Evolutionary conservation across 306 rosid species (phyloP).

Genomic region (Dalbergia oliveri): DNA sequence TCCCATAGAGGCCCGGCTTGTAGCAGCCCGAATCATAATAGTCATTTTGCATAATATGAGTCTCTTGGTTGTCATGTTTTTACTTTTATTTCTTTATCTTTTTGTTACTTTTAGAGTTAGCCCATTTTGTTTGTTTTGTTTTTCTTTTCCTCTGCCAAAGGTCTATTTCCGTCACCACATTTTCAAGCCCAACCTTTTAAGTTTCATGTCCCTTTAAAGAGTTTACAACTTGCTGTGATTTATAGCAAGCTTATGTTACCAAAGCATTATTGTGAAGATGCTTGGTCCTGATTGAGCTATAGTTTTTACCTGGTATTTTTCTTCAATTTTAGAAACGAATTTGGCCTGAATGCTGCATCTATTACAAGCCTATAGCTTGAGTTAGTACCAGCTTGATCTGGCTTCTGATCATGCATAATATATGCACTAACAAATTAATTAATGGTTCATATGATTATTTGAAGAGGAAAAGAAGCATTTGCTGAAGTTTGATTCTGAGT

Average conservation of each 20-base stretch:
- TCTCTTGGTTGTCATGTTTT: too few relatives aligned
- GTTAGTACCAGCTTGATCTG: constrained; percentile 13
- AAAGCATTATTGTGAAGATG: constrained; percentile 1
- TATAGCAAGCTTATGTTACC: constrained; percentile 11
- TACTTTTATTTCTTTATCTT: too few relatives aligned
- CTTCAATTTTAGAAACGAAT: neutral
- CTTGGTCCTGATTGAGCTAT: constrained; percentile 10
- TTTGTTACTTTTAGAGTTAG: too few relatives aligned
- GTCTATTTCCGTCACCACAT: too few relatives aligned
- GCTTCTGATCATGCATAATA: constrained; percentile 4
- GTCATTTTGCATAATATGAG: too few relatives aligned
- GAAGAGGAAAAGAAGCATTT: neutral
- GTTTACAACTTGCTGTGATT: constrained; percentile 12
- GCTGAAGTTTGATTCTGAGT: constrained; percentile 14
- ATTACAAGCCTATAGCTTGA: neutral
- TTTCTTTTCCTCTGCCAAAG: too few relatives aligned
- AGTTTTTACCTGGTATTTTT: constrained; percentile 22
- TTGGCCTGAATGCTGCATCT: constrained; percentile 3
- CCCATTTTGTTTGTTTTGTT: too few relatives aligned
- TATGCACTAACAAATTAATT: neutral
- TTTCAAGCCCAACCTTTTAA: too few relatives aligned
- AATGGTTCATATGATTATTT: constrained; percentile 1
- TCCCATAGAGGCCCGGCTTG: too few relatives aligned
- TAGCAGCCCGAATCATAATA: too few relatives aligned
- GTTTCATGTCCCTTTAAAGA: too few relatives aligned